Evolutionary conservation across 1,284 basidiomycete species (phyloP).

Genomic region (Vanrija sp.): DNA sequence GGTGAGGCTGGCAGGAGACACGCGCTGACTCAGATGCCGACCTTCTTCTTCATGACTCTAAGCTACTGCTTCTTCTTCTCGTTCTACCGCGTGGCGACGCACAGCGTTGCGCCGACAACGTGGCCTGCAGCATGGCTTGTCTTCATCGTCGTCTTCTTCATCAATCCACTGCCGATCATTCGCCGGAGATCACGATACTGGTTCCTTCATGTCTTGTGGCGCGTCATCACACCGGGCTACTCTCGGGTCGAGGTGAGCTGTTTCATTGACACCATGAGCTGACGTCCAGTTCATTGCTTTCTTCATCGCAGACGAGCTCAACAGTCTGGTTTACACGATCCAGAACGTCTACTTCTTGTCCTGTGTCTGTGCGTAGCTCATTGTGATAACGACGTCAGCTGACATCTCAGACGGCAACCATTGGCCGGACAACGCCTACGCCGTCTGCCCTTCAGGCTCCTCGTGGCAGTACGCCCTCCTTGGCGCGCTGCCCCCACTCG

Average conservation of each 20-base stretch:
- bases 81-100: constrained; percentile 61
- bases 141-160: constrained; percentile 59
- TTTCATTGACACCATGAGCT: background rate
- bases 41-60: constrained; percentile 69
- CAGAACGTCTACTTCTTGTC: constrained; percentile 60
- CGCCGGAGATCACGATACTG: constrained; percentile 69
- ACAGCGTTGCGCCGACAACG: constrained; percentile 53
- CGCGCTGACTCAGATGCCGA: constrained; percentile 60
- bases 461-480: constrained; percentile 57
- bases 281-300: constrained; percentile 30
- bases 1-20: constrained; percentile 46
- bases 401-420: constrained; percentile 26
- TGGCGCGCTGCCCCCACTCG: constrained; percentile 49
- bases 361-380: constrained; percentile 31
- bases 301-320: constrained; percentile 67
- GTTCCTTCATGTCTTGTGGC: constrained; percentile 63
- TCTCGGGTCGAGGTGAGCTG: constrained; percentile 65
- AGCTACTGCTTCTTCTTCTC: constrained; percentile 81
- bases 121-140: constrained; percentile 87
- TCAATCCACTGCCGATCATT: constrained; percentile 72
- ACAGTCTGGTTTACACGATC: constrained; percentile 67
- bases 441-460: constrained; percentile 63
- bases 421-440: constrained; percentile 37
- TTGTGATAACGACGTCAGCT: background rate
- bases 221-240: constrained; percentile 65